These are phyloP conservation scores for Cinnamomum micranthum DNA, from an alignment of 164 flowering plant species.

Conservation along the genomic window DNA sequence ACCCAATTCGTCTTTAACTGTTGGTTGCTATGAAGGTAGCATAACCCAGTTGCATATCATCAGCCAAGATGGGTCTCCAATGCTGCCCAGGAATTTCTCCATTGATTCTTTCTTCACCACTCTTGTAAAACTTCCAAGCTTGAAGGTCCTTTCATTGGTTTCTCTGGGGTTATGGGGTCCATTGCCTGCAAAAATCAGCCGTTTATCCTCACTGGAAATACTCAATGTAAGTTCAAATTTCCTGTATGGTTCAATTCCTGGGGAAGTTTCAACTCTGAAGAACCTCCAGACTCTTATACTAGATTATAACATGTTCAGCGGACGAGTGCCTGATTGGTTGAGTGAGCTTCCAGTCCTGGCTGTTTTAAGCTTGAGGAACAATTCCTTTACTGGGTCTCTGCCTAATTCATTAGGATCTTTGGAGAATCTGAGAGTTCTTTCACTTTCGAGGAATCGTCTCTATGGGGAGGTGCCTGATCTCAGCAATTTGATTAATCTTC, in stretches of 20 bases:
- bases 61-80: conserved; percentile 44
- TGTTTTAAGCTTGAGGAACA: conserved; percentile 75
- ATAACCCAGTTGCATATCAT: conserved; percentile 77
- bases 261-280: conserved; percentile 41
- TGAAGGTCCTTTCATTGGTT: conserved; percentile 82
- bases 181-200: conserved; percentile 55
- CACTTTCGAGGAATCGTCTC: conserved; percentile 61
- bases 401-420: conserved; percentile 52
- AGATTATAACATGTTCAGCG: conserved; percentile 70
- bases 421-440: conserved; percentile 66
- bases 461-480: conserved; percentile 81
- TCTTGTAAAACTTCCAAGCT: conserved; percentile 58
- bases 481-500: conserved; percentile 74
- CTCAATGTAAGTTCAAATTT: conserved; percentile 80
- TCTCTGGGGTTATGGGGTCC: conserved; percentile 94
- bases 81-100: conserved; percentile 64
- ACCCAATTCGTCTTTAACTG: conserved; percentile 46
- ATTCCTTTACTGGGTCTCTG: conserved; percentile 57
- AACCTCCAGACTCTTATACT: conserved; percentile 73
- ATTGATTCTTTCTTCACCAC: conserved; percentile 62
- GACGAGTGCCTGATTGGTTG: conserved; percentile 56
- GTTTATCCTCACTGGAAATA: conserved; percentile 71
- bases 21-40: conserved; percentile 80
- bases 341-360: conserved; percentile 46
- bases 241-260: conserved; percentile 61